Evolutionary conservation across 768 basidiomycete genomes (phyloP).

Genomic region (Clavaria fumosa): DNA sequence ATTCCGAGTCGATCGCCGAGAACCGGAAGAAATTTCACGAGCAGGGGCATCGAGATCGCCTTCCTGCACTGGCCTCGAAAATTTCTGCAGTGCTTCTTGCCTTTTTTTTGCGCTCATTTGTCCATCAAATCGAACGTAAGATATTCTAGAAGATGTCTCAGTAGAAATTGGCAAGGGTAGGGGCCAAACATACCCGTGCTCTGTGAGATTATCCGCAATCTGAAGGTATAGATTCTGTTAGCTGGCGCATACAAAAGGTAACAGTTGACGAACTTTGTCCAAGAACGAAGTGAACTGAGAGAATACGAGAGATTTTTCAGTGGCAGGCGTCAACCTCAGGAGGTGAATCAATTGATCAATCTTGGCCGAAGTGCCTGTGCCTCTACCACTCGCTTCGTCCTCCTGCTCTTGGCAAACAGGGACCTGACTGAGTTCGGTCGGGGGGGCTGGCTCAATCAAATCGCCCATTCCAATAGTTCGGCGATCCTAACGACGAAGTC

Average conservation of each 20-base stretch:
- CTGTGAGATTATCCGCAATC: conserved; percentile 57
- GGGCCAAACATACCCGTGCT: conserved; percentile 34
- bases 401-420: conserved; percentile 28
- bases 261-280: conserved; percentile 38
- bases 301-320: conserved; percentile 76
- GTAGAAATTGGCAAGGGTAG: not conserved
- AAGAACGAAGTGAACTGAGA: conserved; percentile 82
- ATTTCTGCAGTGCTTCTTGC: conserved; percentile 60
- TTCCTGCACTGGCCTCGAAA: conserved; percentile 55
- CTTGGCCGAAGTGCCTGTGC: conserved; percentile 60
- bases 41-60: conserved; percentile 11
- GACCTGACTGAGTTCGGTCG: conserved; percentile 53
- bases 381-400: conserved; percentile 24
- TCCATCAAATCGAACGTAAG: conserved; percentile 74
- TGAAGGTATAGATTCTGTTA: conserved; percentile 15
- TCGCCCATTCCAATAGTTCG: conserved; percentile 37
- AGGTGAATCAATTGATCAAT: conserved; percentile 69
- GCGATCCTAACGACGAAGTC: conserved; percentile 43
- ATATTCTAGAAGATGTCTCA: conserved; percentile 38
- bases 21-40: not conserved
- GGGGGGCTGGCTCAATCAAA: conserved; percentile 47
- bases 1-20: not conserved
- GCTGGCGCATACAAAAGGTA: not conserved
- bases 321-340: conserved; percentile 46
- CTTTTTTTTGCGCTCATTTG: conserved; percentile 70